A percentile compares a stretch with the other conserved stretches of the same genome.
Conservation (phyloP, 192 early-diverging fungal species). For the Podila epigama region DNA sequence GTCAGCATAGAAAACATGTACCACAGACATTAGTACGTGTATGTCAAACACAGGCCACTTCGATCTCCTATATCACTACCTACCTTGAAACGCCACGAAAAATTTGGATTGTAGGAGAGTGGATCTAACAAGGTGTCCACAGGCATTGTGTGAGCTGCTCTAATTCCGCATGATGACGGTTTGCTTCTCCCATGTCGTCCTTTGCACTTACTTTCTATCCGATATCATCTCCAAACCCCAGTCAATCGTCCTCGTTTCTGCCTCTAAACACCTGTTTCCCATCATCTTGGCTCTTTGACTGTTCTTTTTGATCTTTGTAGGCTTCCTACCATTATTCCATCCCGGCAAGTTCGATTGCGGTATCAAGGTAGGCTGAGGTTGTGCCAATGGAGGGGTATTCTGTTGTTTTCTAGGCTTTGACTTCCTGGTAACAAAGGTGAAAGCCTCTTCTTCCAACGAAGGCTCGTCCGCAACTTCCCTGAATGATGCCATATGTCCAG, state of each 20-base stretch:
- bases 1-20: not conserved
- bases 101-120: slow-evolving; percentile 34
- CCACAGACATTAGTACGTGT: not conserved
- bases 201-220: slow-evolving; percentile 7
- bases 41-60: too few relatives aligned
- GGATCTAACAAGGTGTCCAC: not conserved
- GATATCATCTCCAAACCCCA: slow-evolving; percentile 33
- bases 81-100: slow-evolving; percentile 36
- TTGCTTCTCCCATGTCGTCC: too few relatives aligned
- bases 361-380: too few relatives aligned
- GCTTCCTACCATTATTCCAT: slow-evolving; percentile 9
- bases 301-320: slow-evolving; percentile 32
- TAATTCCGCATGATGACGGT: too few relatives aligned
- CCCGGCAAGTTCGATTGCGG: slow-evolving; percentile 17
- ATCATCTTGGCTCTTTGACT: slow-evolving; percentile 42
- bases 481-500: not conserved
- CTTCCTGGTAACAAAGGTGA: slow-evolving; percentile 20
- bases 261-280: not conserved
- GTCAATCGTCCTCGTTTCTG: slow-evolving; percentile 13
- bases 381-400: too few relatives aligned
- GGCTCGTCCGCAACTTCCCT: not conserved
- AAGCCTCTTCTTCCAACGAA: slow-evolving; percentile 10
- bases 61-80: not conserved
- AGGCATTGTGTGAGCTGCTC: not conserved
- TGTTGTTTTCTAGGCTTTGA: slow-evolving; percentile 7